Evolutionary conservation across 169 alveolate genomes (phyloP).

Genomic region (Eimeria praecox): DNA sequence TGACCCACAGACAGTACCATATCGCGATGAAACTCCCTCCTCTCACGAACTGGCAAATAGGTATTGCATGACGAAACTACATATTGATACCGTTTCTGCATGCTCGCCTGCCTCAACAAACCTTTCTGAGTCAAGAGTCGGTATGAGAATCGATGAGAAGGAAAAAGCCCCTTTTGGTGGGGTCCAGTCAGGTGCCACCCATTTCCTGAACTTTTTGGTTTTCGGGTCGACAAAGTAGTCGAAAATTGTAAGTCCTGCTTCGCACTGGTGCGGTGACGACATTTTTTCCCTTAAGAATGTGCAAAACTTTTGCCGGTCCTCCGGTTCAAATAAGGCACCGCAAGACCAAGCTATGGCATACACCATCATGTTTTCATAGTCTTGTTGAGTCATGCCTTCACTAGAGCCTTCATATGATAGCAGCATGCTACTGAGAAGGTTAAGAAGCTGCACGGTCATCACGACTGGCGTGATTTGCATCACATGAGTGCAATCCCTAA

Average conservation of each 20-base stretch:
- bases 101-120: not conserved
- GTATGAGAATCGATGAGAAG: conserved; percentile 95
- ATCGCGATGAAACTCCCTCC: not conserved
- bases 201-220: conserved; percentile 40
- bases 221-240: conserved; percentile 73
- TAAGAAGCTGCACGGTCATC: conserved; percentile 90
- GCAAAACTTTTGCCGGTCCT: conserved; percentile 88
- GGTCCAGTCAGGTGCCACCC: conserved; percentile 88
- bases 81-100: not conserved
- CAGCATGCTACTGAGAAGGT: conserved; percentile 92
- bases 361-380: conserved; percentile 90
- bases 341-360: conserved; percentile 94
- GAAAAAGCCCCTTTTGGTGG: conserved; percentile 89
- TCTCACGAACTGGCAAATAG: not conserved
- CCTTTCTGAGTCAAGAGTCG: conserved; percentile 95
- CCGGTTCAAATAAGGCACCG: conserved; percentile 95
- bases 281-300: conserved; percentile 17
- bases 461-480: conserved; percentile 93
- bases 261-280: conserved; percentile 59
- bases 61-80: not conserved
- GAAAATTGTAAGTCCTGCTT: conserved; percentile 67
- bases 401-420: conserved; percentile 88
- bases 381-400: conserved; percentile 87
- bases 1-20: not conserved
- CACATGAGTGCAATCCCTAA: conserved; percentile 90